Evolutionary conservation across 2,329 filamentous ascomycete species (phyloP), one percentile per base, ranked within the genome.

Genomic region (Aspergillus sp.): DNA sequence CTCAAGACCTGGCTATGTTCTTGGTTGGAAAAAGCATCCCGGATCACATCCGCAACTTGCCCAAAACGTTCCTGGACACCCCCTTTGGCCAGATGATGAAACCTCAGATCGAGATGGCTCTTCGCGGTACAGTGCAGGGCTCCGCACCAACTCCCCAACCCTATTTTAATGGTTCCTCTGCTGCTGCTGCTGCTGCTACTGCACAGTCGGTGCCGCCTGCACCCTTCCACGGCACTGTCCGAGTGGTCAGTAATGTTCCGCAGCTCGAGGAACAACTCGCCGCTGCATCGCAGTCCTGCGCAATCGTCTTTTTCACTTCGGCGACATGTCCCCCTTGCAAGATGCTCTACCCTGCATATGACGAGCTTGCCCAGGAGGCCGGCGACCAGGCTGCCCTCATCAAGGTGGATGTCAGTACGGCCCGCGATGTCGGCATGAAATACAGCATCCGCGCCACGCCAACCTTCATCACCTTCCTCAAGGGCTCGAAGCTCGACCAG

Each of bases 251-350:
- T 26, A 86, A 78, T 22, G 74, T 88, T 4, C 74, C 77, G 5
- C 84, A 88, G 29, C 77, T 95, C 1, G 82, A 91, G 42, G 77
- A 77, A 18, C 76, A 88, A 1, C 79, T 95, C 6, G 73, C 78
- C 0, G 77, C 79, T 1, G 89, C 90, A 0, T 81, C 81, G 29
- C 81, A 84, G 5, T 87, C 89, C 0, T 92, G 89, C 61, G 91
- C 91, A 0, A 85, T 94, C 42, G 83, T 97, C 58, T 97, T 97
- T 80, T 98, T 98, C 78, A 97, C 94, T 0, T 96, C 91, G 3
- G 85, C 90, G 2, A 95, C 89, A 2, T 97, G 93, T 71, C 84
- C 87, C 0, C 92, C 93, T 0, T 97, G 94, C 82, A 94, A 90
- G 73, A 77, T 86, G 16, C 83, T 94, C 2, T 96, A 96, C 68